A percentile compares a stretch with the other conserved stretches of the same genome.
Evolutionary conservation across 257 asterid genomes (phyloP).

Genomic region (Ligustrum vulgare): DNA sequence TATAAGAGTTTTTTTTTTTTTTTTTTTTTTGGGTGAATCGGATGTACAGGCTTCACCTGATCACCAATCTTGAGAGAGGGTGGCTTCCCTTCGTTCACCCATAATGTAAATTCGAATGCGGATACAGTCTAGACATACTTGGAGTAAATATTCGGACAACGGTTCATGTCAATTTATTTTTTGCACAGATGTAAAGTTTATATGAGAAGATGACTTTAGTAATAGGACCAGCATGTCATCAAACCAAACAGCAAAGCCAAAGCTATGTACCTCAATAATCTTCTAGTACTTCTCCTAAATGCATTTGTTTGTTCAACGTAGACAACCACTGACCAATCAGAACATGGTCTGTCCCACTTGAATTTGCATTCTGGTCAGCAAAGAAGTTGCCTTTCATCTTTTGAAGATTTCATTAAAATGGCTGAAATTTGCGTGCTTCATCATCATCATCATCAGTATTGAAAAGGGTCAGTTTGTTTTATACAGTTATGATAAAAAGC

Average conservation of each 20-base stretch:
- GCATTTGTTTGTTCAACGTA: conserved; percentile 3
- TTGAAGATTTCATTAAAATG: conserved; percentile 21
- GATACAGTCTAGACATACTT: no score
- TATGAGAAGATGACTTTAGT: not conserved
- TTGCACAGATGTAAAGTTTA: not conserved
- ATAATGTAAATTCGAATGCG: no score
- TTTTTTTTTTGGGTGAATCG: no score
- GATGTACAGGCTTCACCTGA: no score
- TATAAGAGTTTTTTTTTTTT: no score
- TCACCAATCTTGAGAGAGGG: no score
- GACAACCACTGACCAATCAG: not conserved
- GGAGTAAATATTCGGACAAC: no score
- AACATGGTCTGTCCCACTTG: conserved; percentile 20
- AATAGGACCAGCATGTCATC: conserved; percentile 23
- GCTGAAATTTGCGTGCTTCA: conserved; percentile 21
- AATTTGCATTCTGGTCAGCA: not conserved
- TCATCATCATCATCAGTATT: conserved; percentile 3
- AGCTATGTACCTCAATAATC: not conserved
- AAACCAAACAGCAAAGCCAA: conserved; percentile 3
- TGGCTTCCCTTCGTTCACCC: no score
- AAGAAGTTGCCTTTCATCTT: no score
- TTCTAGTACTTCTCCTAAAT: conserved; percentile 19
- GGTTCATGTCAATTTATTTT: not conserved
- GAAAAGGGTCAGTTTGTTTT: conserved; percentile 22
- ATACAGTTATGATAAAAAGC: not conserved